A percentile compares a stretch with the other conserved stretches of the same genome.
Conservation (phyloP, 345 rosid genomes). For the Clausena lansium region DNA sequence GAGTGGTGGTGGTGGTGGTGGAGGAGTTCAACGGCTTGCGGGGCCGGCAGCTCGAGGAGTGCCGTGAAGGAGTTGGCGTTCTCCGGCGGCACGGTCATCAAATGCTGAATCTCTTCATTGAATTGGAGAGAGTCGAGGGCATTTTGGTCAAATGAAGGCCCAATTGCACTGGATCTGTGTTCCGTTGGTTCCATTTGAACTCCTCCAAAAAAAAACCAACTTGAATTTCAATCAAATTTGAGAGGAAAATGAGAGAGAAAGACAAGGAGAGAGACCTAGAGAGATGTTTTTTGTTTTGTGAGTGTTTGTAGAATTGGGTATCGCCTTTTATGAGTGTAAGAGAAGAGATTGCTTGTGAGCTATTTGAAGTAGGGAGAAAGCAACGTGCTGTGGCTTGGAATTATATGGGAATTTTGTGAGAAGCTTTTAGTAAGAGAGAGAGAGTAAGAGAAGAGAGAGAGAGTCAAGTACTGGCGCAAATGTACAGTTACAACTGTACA, state of each 20-base stretch:
- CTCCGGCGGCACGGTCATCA: conserved; percentile 38
- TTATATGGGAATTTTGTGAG: not conserved
- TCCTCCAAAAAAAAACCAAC: not conserved
- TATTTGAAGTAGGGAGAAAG: conserved; percentile 30
- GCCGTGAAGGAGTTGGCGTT: conserved; percentile 59
- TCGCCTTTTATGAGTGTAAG: conserved; percentile 6
- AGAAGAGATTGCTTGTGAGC: conserved; percentile 19
- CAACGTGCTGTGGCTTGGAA: conserved; percentile 23
- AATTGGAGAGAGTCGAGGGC: conserved; percentile 41
- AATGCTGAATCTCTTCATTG: conserved; percentile 42
- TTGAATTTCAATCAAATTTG: not conserved
- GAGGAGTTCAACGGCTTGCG: conserved; percentile 55
- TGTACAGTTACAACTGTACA: conserved; percentile 18
- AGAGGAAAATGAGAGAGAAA: not conserved
- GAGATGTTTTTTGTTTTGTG: not conserved
- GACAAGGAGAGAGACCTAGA: not conserved
- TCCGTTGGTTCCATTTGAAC: conserved; percentile 29
- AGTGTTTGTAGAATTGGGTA: not conserved
- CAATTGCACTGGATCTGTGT: conserved; percentile 34
- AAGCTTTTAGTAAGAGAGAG: not conserved
- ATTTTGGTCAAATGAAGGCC: conserved; percentile 17
- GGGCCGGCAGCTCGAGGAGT: conserved; percentile 53
- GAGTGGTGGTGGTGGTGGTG: conserved; percentile 38
- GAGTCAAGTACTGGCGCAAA: not conserved
- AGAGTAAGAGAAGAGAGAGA: not conserved